phyloP scores from a whole-genome alignment of 2,329 filamentous ascomycete species.

The Trichoderma sp. region DNA sequence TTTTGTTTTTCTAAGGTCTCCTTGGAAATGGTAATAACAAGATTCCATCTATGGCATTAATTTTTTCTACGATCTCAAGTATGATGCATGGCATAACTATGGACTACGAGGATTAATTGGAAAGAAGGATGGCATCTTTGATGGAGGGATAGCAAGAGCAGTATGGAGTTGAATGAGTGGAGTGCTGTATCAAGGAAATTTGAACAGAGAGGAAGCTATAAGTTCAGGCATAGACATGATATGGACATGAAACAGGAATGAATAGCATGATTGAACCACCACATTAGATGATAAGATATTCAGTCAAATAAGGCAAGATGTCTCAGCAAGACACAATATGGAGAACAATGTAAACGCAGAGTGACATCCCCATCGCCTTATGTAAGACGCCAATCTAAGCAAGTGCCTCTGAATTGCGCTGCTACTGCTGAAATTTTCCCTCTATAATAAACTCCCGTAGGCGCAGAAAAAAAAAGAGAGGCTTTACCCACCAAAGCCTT shows the following conservation, averaged over 20 bases:
- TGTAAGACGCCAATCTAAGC: constrained; percentile 1
- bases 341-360: not conserved
- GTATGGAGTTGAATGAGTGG: not conserved
- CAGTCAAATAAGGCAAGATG: not conserved
- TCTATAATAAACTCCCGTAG: not conserved
- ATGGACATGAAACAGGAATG: not conserved
- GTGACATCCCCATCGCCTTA: not conserved
- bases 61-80: not conserved
- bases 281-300: not conserved
- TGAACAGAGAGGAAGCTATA: not conserved
- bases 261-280: not conserved
- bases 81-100: not conserved
- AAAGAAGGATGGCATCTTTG: not conserved
- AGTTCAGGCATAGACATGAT: not conserved
- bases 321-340: not conserved
- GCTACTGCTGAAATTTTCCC: not conserved
- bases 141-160: not conserved
- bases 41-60: not conserved
- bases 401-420: not conserved
- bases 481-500: constrained; percentile 21
- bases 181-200: not conserved
- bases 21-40: not conserved
- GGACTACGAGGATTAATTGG: not conserved
- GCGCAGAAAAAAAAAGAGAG: not conserved
- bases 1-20: not conserved